Conservation (phyloP, 1,284 basidiomycete genomes). For the Melampsora occidentalis region DNA sequence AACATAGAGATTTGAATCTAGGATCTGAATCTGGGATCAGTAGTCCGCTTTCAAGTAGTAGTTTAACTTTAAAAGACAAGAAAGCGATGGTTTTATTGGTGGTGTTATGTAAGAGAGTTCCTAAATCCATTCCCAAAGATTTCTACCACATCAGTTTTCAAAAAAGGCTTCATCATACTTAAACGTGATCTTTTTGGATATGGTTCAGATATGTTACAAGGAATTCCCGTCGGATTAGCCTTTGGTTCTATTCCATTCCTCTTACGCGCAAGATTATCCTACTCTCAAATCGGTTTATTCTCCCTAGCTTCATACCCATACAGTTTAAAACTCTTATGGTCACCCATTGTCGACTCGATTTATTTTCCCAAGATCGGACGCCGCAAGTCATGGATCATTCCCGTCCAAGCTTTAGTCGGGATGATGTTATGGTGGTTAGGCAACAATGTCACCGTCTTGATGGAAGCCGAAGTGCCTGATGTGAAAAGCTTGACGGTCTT, state of each 20-base stretch:
- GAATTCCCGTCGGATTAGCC: constrained; percentile 76
- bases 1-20: too few relatives aligned
- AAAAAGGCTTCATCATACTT: not conserved
- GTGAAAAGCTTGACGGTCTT: constrained; percentile 75
- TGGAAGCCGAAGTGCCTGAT: constrained; percentile 80
- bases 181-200: not conserved
- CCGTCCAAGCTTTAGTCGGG: constrained; percentile 89
- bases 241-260: constrained; percentile 92
- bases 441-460: constrained; percentile 70
- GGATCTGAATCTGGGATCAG: too few relatives aligned
- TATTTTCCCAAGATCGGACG: constrained; percentile 79
- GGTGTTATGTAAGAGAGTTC: constrained; percentile 20
- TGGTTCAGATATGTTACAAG: constrained; percentile 78
- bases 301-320: constrained; percentile 94
- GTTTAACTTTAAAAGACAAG: constrained; percentile 50
- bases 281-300: constrained; percentile 93
- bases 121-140: not conserved
- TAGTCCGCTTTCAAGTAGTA: too few relatives aligned
- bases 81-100: constrained; percentile 46
- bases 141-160: not conserved
- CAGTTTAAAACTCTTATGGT: constrained; percentile 95
- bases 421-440: constrained; percentile 84
- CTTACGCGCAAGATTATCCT: constrained; percentile 87
- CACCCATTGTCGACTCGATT: constrained; percentile 90
- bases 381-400: constrained; percentile 97